Percentiles rank a stretch among this genome's conserved stretches.
These are phyloP conservation scores for Suillus subaureus DNA, from an alignment of 768 basidiomycete genomes.

Conservation along the genomic window DNA sequence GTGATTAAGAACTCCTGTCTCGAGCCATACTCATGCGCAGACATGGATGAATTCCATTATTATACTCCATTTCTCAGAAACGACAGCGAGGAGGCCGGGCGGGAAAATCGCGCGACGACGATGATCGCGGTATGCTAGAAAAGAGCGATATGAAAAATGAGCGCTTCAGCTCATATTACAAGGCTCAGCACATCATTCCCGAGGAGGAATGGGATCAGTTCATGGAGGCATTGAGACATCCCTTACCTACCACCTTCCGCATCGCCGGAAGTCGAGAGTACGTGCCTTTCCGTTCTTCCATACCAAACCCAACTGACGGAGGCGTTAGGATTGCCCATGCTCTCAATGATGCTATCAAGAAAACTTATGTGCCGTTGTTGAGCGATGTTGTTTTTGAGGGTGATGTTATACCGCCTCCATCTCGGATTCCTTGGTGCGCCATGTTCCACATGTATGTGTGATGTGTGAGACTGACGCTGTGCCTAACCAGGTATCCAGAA, in stretches of 20 bases:
- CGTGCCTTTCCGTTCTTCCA: slow-evolving; percentile 16
- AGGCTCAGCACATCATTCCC: slow-evolving; percentile 72
- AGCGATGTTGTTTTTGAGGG: slow-evolving; percentile 76
- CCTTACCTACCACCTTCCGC: slow-evolving; percentile 92
- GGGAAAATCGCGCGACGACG: slow-evolving; percentile 31
- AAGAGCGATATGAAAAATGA: slow-evolving; percentile 71
- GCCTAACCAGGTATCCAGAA: slow-evolving; percentile 79
- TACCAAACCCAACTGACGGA: slow-evolving; percentile 9
- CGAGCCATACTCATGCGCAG: not conserved
- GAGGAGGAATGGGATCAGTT: slow-evolving; percentile 82
- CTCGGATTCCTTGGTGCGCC: slow-evolving; percentile 80
- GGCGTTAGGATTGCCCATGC: slow-evolving; percentile 59
- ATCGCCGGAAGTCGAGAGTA: slow-evolving; percentile 89
- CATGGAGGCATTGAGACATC: slow-evolving; percentile 61
- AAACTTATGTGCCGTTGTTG: slow-evolving; percentile 77
- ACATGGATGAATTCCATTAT: not conserved
- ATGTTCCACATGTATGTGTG: not conserved
- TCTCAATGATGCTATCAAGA: slow-evolving; percentile 77
- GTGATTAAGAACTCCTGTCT: not conserved
- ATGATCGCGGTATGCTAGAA: slow-evolving; percentile 55
- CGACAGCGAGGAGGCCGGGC: slow-evolving; percentile 17
- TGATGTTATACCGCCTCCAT: slow-evolving; percentile 73
- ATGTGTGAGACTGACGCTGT: not conserved
- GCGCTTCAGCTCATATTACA: slow-evolving; percentile 68
- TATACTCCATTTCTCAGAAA: slow-evolving; percentile 15